A percentile compares a stretch with the other conserved stretches of the same genome.
Evolutionary conservation across 1,284 basidiomycete species (phyloP).

Genomic region (Ustilago curta): DNA sequence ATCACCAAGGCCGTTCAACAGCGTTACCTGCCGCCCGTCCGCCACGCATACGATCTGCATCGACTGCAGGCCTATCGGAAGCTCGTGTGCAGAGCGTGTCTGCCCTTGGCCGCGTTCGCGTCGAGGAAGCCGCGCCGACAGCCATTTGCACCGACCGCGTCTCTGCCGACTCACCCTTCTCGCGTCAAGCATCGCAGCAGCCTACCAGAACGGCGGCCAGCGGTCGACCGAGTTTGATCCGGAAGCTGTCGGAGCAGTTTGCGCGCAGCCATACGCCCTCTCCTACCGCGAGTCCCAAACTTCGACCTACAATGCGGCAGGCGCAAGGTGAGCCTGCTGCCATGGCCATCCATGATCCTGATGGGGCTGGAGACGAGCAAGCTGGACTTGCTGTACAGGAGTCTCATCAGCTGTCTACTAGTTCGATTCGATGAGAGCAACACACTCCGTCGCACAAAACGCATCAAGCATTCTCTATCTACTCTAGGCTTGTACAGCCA

Average conservation of each 20-base stretch:
- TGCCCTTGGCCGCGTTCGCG: conserved; percentile 24
- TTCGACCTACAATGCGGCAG: conserved; percentile 12
- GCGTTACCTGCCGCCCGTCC: conserved; percentile 1
- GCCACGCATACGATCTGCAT: conserved; percentile 32
- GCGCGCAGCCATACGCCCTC: conserved; percentile 27
- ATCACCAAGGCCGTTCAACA: conserved; percentile 1
- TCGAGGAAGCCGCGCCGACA: conserved; percentile 12
- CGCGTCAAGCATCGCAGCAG: neutral
- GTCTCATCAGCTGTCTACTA: neutral
- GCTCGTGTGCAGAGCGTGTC: conserved; percentile 41
- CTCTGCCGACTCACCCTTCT: conserved; percentile 15
- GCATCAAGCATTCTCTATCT: neutral
- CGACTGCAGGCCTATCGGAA: conserved; percentile 31
- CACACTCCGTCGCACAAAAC: neutral
- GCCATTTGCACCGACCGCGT: neutral
- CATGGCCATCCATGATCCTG: conserved; percentile 11
- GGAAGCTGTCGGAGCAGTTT: conserved; percentile 44
- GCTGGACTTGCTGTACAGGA: neutral
- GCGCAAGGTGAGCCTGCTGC: conserved; percentile 15
- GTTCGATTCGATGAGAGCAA: conserved; percentile 20
- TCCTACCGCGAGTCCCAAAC: conserved; percentile 26
- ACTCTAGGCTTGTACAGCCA: neutral
- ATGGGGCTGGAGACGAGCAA: neutral
- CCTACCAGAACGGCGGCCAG: neutral
- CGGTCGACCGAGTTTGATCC: conserved; percentile 27